phyloP scores from a whole-genome alignment of 331 rosid species.

The Telfairia occidentalis region DNA sequence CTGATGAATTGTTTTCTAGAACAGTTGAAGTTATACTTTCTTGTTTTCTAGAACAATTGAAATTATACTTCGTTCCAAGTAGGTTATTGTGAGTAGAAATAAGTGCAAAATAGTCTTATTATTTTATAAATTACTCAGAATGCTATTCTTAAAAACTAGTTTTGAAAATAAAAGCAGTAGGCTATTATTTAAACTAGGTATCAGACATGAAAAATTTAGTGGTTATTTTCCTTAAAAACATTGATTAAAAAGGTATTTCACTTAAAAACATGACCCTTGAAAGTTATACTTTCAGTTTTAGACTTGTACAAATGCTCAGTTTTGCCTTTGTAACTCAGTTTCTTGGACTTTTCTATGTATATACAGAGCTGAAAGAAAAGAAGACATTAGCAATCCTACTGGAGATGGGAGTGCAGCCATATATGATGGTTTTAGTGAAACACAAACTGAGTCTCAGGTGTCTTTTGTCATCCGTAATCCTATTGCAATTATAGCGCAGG shows the following conservation, averaged over 20 bases:
- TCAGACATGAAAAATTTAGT: neutral
- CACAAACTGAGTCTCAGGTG: slow-evolving; percentile 97
- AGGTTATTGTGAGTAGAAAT: neutral
- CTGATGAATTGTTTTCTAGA: neutral
- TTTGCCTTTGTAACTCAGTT: slow-evolving; percentile 14
- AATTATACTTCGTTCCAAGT: neutral
- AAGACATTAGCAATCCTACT: slow-evolving; percentile 32
- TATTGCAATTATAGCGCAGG: neutral
- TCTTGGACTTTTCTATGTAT: slow-evolving; percentile 8
- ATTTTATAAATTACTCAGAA: neutral
- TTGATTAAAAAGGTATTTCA: neutral
- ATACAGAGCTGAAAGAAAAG: slow-evolving; percentile 35
- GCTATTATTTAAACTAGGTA: neutral
- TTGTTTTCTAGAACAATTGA: neutral
- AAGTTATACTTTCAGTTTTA: neutral
- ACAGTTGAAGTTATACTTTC: neutral
- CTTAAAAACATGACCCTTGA: neutral
- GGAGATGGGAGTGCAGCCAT: slow-evolving; percentile 31
- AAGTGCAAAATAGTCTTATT: neutral
- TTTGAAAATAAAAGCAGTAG: neutral
- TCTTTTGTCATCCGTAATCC: neutral
- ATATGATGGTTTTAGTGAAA: slow-evolving; percentile 73
- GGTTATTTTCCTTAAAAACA: neutral
- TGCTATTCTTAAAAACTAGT: neutral
- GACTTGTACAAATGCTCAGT: neutral